A percentile compares a stretch with the other conserved stretches of the same genome.
Conservation (phyloP, 345 rosid genomes). For the Atalantia buxifolia region DNA sequence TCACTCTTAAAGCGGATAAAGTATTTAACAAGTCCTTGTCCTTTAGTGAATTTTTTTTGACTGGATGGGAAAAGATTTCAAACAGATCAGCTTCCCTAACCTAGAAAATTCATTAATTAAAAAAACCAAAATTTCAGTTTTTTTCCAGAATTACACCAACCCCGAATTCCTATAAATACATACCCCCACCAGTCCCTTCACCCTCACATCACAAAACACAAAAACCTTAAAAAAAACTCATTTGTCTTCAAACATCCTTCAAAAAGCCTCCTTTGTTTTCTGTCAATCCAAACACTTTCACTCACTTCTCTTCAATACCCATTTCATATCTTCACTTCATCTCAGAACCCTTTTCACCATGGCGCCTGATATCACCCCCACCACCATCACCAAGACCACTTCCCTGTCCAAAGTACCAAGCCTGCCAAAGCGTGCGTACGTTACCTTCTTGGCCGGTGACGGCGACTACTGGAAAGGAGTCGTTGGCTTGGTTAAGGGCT, state of each 20-base stretch:
- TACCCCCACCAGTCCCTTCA: neutral
- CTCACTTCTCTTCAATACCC: too few species aligned
- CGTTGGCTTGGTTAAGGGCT: constrained; percentile 69
- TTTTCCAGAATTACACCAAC: neutral
- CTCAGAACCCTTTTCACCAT: constrained; percentile 9
- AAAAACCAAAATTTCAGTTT: neutral
- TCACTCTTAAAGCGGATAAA: neutral
- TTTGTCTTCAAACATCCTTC: neutral
- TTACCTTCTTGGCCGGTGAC: constrained; percentile 68
- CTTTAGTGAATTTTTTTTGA: neutral
- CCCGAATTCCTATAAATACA: constrained; percentile 12
- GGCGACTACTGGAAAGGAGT: constrained; percentile 75
- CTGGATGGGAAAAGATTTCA: neutral
- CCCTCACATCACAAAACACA: neutral
- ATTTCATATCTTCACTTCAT: neutral
- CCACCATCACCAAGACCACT: constrained; percentile 7
- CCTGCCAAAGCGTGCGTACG: constrained; percentile 30
- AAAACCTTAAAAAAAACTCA: neutral
- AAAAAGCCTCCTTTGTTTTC: neutral
- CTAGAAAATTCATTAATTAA: neutral
- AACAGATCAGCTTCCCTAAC: neutral
- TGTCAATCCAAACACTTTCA: neutral
- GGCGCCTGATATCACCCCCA: constrained; percentile 28
- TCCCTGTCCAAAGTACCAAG: constrained; percentile 2
- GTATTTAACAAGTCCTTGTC: neutral